Base-by-base conservation (phyloP, 768 basidiomycete species). In the Rhizopogon rudus region DNA sequence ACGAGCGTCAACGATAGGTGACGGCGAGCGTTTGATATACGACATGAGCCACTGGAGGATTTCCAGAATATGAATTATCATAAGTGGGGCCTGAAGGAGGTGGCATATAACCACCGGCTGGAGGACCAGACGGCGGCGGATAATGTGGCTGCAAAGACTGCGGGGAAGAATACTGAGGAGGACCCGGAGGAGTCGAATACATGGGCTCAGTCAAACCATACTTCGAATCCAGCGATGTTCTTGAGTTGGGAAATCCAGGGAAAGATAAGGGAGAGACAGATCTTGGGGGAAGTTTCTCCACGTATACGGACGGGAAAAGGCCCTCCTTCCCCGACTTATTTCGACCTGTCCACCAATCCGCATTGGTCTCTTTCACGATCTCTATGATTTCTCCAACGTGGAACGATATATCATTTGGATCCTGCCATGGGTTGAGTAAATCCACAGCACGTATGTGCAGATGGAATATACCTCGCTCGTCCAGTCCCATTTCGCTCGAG, bases 261-360 rank as follows among this genome's bases (percentile, higher is more conserved):
- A 62, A 67, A 25, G 64, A 28, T 4, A 60, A 57, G 3, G 69
- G 67, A 5, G 67, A 61, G 45, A 55, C 0, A 46, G 49, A 55
- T 49, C 52, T 60, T 7, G 59, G 51, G 10, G 57, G 29, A 64
- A 57, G 16, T 65, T 77, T 87, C 68, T 90, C 83, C 42, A 91
- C 87, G 53, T 91, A 87, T 60, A 79, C 80, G 20, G 86, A 79
- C 0, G 92, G 93, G 77, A 95, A 91, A 43, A 93, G 71, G 2
- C 88, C 92, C 45, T 85, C 78, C 52, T 73, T 78, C 22, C 84
- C 85, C 29, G 84, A 76, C 41, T 60, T 61, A 60, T 79, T 64
- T 57, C 75, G 75, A n/a, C 93, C 92, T 35, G 79, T 87, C 91
- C 91, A 96, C 93, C 93, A 94, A 66, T 94, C 93, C 1, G 77